Conservation (phyloP, 257 asterid genomes). For the Primulina tabacum region DNA sequence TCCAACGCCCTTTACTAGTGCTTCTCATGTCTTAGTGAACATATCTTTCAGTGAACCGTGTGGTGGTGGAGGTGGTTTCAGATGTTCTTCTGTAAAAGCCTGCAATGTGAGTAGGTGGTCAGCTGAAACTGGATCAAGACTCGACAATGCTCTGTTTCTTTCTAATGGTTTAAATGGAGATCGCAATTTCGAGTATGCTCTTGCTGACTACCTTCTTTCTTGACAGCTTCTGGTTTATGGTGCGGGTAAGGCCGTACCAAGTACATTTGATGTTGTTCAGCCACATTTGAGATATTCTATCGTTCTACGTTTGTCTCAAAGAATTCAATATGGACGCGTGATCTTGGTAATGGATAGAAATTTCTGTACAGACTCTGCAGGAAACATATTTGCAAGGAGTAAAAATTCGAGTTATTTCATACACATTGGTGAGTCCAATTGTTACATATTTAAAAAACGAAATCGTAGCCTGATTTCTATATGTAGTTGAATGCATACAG, state of each 20-base stretch:
- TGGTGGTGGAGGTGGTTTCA: constrained; percentile 64
- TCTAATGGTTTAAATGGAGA: background rate
- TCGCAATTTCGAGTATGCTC: constrained; percentile 13
- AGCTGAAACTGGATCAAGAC: constrained; percentile 23
- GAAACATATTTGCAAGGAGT: constrained; percentile 66
- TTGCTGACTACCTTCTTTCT: background rate
- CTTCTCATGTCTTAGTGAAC: constrained; percentile 59
- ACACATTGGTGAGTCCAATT: constrained; percentile 62
- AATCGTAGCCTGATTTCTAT: background rate
- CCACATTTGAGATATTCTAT: constrained; percentile 61
- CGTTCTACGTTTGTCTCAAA: constrained; percentile 49
- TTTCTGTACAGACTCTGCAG: constrained; percentile 81
- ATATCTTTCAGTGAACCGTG: constrained; percentile 78
- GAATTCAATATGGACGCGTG: constrained; percentile 60
- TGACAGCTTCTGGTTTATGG: constrained; percentile 90
- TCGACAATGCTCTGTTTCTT: background rate
- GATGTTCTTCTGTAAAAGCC: constrained; percentile 59
- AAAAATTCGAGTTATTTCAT: constrained; percentile 62
- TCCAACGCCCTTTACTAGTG: constrained; percentile 56
- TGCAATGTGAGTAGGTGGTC: constrained; percentile 82
- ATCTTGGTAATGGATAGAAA: constrained; percentile 64
- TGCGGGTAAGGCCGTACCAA: constrained; percentile 65
- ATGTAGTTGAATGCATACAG: background rate
- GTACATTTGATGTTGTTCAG: constrained; percentile 47
- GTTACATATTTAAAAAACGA: background rate